Evolutionary conservation across 768 basidiomycete species (phyloP).

Genomic region (Sutorius australiensis): DNA sequence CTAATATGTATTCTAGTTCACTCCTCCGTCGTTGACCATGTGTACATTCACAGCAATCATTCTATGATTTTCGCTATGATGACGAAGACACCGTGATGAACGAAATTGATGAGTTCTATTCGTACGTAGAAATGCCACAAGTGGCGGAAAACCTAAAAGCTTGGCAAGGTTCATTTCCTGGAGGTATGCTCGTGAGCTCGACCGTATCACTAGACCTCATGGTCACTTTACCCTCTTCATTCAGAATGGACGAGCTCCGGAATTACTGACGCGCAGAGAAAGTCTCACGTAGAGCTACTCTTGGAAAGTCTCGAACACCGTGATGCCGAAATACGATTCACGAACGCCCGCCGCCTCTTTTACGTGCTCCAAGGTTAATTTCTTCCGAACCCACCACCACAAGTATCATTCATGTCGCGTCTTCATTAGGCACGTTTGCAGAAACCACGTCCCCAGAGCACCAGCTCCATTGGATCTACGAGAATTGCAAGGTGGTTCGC

Average conservation of each 20-base stretch:
- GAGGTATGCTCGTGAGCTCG: conserved; percentile 46
- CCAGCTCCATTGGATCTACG: conserved; percentile 93
- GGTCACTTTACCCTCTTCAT: not conserved
- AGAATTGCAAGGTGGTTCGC: conserved; percentile 86
- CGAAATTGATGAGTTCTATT: conserved; percentile 97
- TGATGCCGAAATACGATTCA: conserved; percentile 79
- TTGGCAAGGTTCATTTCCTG: conserved; percentile 80
- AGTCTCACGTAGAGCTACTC: conserved; percentile 71
- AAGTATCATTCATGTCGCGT: conserved; percentile 9
- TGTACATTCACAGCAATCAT: conserved; percentile 58
- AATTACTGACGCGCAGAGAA: conserved; percentile 55
- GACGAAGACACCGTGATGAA: conserved; percentile 95
- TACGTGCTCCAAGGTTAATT: conserved; percentile 86
- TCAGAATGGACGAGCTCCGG: conserved; percentile 74
- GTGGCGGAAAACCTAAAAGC: conserved; percentile 83
- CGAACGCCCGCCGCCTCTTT: conserved; percentile 80
- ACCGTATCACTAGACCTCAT: not conserved
- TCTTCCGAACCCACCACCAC: not conserved
- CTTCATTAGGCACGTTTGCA: conserved; percentile 70
- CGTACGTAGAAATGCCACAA: conserved; percentile 92
- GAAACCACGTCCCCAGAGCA: conserved; percentile 91
- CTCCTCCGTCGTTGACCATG: conserved; percentile 17
- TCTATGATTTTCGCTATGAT: conserved; percentile 91
- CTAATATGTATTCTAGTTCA: conserved; percentile 9
- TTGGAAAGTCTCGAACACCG: conserved; percentile 87